Evolutionary conservation across 441 rosid species (phyloP).

Genomic region (Erodium texanum): DNA sequence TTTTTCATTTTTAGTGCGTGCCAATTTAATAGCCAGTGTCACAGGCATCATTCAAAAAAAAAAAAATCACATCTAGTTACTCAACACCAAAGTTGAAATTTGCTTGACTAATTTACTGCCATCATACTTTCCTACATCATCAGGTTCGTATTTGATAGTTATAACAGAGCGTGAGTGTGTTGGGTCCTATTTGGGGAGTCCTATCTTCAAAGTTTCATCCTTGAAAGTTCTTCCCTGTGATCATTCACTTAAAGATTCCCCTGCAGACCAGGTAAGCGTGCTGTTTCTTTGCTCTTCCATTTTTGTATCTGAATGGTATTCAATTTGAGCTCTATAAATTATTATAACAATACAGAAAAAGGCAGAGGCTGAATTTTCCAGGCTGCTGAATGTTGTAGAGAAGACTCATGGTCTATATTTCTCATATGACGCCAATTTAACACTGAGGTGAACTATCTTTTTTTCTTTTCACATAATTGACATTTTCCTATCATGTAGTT

Average conservation of each 20-base stretch:
- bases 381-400: conserved; percentile 49
- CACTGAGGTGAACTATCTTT: conserved; percentile 51
- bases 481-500: background rate
- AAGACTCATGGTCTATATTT: conserved; percentile 68
- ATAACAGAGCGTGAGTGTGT: conserved; percentile 69
- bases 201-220: conserved; percentile 64
- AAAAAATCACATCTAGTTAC: background rate
- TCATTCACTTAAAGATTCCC: conserved; percentile 51
- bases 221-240: conserved; percentile 84
- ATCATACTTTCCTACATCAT: conserved; percentile 13
- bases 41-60: background rate
- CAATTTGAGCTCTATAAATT: conserved; percentile 4
- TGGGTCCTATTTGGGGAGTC: conserved; percentile 74
- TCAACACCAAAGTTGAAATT: conserved; percentile 5
- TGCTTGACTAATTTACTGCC: background rate
- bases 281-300: conserved; percentile 2
- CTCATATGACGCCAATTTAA: conserved; percentile 87
- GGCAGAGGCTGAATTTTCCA: conserved; percentile 48
- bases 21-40: background rate
- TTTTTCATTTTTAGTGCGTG: background rate
- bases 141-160: conserved; percentile 82
- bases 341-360: conserved; percentile 38
- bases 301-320: conserved; percentile 2
- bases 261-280: conserved; percentile 56
- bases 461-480: background rate